Base-by-base conservation (phyloP, 1,284 basidiomycete genomes). In the Cutaneotrichosporon cutaneum region DNA sequence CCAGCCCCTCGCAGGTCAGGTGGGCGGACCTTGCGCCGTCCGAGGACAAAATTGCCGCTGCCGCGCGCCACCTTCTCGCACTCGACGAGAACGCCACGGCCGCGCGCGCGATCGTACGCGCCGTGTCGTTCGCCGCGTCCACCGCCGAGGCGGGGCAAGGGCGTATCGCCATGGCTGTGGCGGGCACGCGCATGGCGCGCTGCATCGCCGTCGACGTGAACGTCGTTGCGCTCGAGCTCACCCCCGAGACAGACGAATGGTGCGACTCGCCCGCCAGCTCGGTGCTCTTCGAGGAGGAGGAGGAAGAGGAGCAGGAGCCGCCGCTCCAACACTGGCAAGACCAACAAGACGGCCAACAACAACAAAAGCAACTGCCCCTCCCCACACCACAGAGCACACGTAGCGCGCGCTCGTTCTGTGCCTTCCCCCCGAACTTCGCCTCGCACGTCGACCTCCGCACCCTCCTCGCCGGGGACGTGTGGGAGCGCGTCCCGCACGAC, bases 211-310 rank as follows among this genome's bases (percentile, higher is more conserved):
- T 60, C 16, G 52, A 36, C n/a, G n/a, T 24, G 8, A 42, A 32
- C 11, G 51, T 60, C 11, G 50, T 60, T 4, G 58, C 52, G 11
- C 30, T 60, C 44, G 58, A 60, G 53, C 53, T 60, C 51, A 33
- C 36, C 4, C 52, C 42, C 30, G 51, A 54, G 22, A 3, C 39
- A 8, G 39, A 42, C 39, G 18, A 2, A 18, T n/a, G 16, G 39
- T 42, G 39, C 39, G 39, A 42, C 39, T n/a, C 39, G 7, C 18
- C 39, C 18, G 39, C 39, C 2, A 42, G 39, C 39, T 42, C 39
- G 18, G 39, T 36, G 11, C 35, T 14, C 35, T 36, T 36, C 30
- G 30, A 30, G 35, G 35, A 13, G 16, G 35, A 36, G 11, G 35
- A 36, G 35, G 35, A 36, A 1, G 33, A 33, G 2, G 1, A 10